Percentiles rank a stretch among this genome's conserved stretches.
These are phyloP conservation scores for Physcia stellaris DNA, from an alignment of 495 filamentous ascomycete genomes.

Conservation along the genomic window DNA sequence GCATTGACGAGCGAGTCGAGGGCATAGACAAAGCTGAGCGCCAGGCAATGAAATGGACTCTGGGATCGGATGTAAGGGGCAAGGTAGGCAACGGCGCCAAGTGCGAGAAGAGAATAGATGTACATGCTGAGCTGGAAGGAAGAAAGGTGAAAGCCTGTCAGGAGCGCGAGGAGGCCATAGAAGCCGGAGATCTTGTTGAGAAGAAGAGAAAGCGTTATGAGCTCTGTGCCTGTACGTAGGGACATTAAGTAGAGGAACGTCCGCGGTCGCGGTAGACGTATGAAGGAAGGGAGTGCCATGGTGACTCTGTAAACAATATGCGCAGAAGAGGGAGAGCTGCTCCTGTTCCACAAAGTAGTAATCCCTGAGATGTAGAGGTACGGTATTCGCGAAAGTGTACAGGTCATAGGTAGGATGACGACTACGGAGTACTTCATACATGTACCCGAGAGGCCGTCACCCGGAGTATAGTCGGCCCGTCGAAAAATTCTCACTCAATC, in stretches of 20 bases:
- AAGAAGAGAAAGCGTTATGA: conserved; percentile 63
- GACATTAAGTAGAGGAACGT: conserved; percentile 74
- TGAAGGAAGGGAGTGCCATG: conserved; percentile 12
- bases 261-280: conserved; percentile 51
- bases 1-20: conserved; percentile 66
- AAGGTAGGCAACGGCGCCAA: conserved; percentile 46
- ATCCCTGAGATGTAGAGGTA: not conserved
- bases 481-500: no score
- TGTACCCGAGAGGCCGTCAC: no score
- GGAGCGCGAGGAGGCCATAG: conserved; percentile 74
- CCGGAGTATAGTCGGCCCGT: no score
- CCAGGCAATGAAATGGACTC: conserved; percentile 52
- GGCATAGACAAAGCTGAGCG: conserved; percentile 64
- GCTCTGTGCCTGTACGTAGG: conserved; percentile 69
- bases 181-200: conserved; percentile 82
- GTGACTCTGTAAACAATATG: not conserved
- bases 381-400: not conserved
- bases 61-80: conserved; percentile 58
- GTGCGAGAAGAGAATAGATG: conserved; percentile 62
- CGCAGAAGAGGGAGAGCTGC: no score
- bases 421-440: no score
- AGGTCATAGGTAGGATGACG: not conserved
- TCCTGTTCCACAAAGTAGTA: no score
- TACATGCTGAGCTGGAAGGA: conserved; percentile 66
- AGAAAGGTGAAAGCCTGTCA: conserved; percentile 58